Evolutionary conservation across 2,329 filamentous ascomycete genomes (phyloP).

Genomic region (Ophiocordyceps sinensis): DNA sequence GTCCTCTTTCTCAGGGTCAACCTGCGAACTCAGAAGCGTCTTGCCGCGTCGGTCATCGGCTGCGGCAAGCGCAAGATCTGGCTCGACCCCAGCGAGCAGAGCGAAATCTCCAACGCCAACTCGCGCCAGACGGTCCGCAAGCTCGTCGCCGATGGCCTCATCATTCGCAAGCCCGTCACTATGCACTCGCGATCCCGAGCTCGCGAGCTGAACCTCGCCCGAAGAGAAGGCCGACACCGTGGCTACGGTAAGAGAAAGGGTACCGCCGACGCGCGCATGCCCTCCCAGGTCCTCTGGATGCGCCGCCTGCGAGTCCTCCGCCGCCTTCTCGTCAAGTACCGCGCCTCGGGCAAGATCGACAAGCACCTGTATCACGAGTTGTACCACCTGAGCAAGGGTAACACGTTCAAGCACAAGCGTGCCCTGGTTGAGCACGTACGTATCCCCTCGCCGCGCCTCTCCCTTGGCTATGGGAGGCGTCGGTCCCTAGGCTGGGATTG

Average conservation of each 20-base stretch:
- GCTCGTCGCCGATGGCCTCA: slow-evolving; percentile 98
- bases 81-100: slow-evolving; percentile 99
- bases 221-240: slow-evolving; percentile 92
- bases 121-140: slow-evolving; percentile 99
- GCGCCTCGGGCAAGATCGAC: slow-evolving; percentile 99
- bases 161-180: slow-evolving; percentile 99
- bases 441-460: slow-evolving; percentile 16
- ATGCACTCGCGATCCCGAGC: slow-evolving; percentile 98
- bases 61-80: slow-evolving; percentile 99
- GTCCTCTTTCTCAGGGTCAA: slow-evolving; percentile 65
- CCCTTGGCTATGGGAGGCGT: too few relatives aligned
- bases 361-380: slow-evolving; percentile 99
- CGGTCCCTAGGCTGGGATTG: too few relatives aligned
- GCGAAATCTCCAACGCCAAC: slow-evolving; percentile 99
- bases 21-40: slow-evolving; percentile 99
- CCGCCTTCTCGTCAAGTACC: slow-evolving; percentile 98
- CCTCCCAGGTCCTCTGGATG: slow-evolving; percentile 98
- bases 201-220: slow-evolving; percentile 85
- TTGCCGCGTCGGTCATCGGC: slow-evolving; percentile 95
- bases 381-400: slow-evolving; percentile 99
- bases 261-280: slow-evolving; percentile 99
- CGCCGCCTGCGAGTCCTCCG: slow-evolving; percentile 98
- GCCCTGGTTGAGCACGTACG: slow-evolving; percentile 99
- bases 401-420: slow-evolving; percentile 99
- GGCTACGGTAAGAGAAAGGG: slow-evolving; percentile 99